Evolutionary conservation across 192 early-diverging fungal species (phyloP), one percentile per base, ranked within the genome.

Genomic region (Podila clonocystis): DNA sequence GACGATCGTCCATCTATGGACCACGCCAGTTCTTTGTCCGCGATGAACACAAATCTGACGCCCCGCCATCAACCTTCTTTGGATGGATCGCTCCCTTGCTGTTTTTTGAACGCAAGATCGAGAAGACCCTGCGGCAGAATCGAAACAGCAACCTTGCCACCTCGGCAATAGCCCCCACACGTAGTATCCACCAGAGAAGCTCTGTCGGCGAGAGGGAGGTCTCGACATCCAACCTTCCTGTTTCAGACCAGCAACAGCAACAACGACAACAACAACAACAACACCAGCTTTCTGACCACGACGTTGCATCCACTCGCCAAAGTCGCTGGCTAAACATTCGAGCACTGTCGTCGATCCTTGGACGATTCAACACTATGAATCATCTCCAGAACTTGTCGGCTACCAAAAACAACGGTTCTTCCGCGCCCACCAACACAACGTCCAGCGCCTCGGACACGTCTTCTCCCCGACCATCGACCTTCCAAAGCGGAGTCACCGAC

Each of bases 21-120:
- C 58, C 62, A 3, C 61, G 71, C 0, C 62, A 58, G 50, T 73
- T 73, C 63, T 73, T 66, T 50, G 57, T 73, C 28, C 48, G 71
- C 31, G 63, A 65, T 15, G 63, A 73, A 30, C 62, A 73, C 30
- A 63, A 34, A 9, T 63, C 71, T 1, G 71, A 73, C 1, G 30
- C 55, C 5, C 31, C 65, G 15, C 41, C 71, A 3, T 17, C 17
- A 2, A 49, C 62, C 13, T 61, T 73, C 15, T 59, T 65, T 15
- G 62, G 52, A 2, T 73, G 71, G 71, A 60, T 66, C 20, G 29
- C 30, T 15, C 57, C 30, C 2, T 9, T 73, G 9, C 22, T 73
- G 6, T 73, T 65, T 60, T 49, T 73, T 13, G 71, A 73, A 58
- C 33, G 41, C 20, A 30, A 31, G 4, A 6, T 63, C 7, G n/a